phyloP scores from a whole-genome alignment of 140 eudicot species.

The Anethum foeniculum region DNA sequence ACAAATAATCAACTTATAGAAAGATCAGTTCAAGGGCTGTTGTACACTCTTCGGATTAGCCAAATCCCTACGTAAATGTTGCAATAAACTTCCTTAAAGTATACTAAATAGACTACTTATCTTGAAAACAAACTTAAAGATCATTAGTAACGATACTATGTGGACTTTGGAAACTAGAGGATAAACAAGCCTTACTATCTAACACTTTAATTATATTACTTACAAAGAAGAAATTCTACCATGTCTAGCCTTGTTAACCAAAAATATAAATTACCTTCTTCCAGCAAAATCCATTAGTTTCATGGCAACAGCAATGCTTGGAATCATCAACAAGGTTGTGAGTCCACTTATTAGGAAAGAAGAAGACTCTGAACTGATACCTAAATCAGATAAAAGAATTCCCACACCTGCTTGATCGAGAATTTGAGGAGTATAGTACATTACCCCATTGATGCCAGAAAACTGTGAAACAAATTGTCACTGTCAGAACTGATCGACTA shows the following conservation, averaged over 20 bases:
- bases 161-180: neutral
- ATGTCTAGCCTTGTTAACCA: neutral
- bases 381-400: slow-evolving; percentile 59
- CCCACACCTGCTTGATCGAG: slow-evolving; percentile 91
- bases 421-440: slow-evolving; percentile 89
- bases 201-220: neutral
- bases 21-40: neutral
- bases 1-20: neutral
- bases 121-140: neutral
- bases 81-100: neutral
- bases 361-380: slow-evolving; percentile 67
- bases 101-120: neutral
- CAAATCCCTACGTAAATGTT: no score
- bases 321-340: slow-evolving; percentile 89
- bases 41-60: neutral
- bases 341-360: slow-evolving; percentile 71
- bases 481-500: neutral
- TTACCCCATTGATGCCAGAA: slow-evolving; percentile 84
- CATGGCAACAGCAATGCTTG: slow-evolving; percentile 79
- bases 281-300: slow-evolving; percentile 80
- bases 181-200: neutral
- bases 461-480: slow-evolving; percentile 30
- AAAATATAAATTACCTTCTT: slow-evolving; percentile 54
- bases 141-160: neutral
- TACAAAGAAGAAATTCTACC: neutral